Conservation (phyloP, 805 yeast genomes). For the Jamesozyma lodderae region DNA sequence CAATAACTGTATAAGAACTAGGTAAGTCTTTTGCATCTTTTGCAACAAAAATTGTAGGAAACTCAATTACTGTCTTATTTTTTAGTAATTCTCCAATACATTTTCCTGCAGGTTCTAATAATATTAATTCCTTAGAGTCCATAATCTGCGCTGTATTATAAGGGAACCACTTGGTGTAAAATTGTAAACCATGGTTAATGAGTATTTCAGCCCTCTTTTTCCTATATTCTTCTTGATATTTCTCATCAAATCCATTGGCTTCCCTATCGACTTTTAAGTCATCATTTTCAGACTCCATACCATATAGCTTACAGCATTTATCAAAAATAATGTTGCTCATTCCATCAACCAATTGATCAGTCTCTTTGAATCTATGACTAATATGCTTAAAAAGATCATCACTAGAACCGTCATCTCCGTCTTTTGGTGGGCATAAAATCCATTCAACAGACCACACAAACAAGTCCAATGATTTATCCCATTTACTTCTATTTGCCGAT, state of each 20-base stretch:
- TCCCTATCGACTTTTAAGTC: background rate
- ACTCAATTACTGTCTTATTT: conserved; percentile 61
- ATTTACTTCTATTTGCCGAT: conserved; percentile 53
- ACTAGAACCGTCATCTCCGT: background rate
- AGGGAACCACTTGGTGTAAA: conserved; percentile 28
- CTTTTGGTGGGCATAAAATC: conserved; percentile 31
- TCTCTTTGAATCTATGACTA: conserved; percentile 31
- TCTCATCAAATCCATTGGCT: background rate
- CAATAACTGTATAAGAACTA: conserved; percentile 20
- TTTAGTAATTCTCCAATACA: conserved; percentile 42
- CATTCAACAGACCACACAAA: conserved; percentile 81
- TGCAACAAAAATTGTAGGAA: conserved; percentile 56
- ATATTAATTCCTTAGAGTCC: conserved; percentile 33
- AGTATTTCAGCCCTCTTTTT: conserved; percentile 12
- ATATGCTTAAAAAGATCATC: conserved; percentile 30
- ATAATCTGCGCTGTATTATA: conserved; percentile 22
- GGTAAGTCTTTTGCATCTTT: conserved; percentile 18
- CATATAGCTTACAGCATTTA: conserved; percentile 18
- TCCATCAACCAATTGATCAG: conserved; percentile 22
- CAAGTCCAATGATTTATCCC: conserved; percentile 51
- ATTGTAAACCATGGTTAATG: conserved; percentile 11
- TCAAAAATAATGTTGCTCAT: conserved; percentile 27
- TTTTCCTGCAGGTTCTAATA: conserved; percentile 27
- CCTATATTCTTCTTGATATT: conserved; percentile 7
- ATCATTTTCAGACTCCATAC: conserved; percentile 1